A percentile compares a stretch with the other conserved stretches of the same genome.
Evolutionary conservation across 495 filamentous ascomycete genomes (phyloP).

Genomic region (Penicillium maclennaniae): DNA sequence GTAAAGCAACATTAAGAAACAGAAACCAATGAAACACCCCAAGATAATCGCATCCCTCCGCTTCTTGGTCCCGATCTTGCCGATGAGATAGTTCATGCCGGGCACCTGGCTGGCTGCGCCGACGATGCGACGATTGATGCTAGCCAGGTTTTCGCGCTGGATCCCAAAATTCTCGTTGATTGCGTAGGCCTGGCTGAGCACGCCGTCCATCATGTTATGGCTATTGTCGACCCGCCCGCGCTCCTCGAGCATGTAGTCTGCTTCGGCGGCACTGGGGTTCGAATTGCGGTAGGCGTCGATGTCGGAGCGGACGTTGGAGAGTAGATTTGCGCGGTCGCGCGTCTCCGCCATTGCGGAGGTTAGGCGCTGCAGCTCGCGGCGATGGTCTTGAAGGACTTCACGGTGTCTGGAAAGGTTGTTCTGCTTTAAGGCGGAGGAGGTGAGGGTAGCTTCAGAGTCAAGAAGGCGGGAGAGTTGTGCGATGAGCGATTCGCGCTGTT

Average conservation of each 20-base stretch:
- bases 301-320: slow-evolving; percentile 84
- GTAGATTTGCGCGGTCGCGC: slow-evolving; percentile 85
- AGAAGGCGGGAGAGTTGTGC: slow-evolving; percentile 82
- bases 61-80: slow-evolving; percentile 92
- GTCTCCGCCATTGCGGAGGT: slow-evolving; percentile 62
- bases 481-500: slow-evolving; percentile 76
- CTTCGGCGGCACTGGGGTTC: slow-evolving; percentile 77
- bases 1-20: slow-evolving; percentile 81
- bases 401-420: slow-evolving; percentile 91
- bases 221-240: slow-evolving; percentile 77
- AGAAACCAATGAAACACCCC: slow-evolving; percentile 83
- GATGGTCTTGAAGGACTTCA: slow-evolving; percentile 83
- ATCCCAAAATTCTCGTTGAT: slow-evolving; percentile 87
- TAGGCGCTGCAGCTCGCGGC: slow-evolving; percentile 73
- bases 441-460: slow-evolving; percentile 87
- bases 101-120: slow-evolving; percentile 85
- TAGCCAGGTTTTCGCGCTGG: slow-evolving; percentile 81
- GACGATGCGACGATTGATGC: slow-evolving; percentile 84
- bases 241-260: slow-evolving; percentile 97
- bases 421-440: slow-evolving; percentile 86
- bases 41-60: slow-evolving; percentile 92
- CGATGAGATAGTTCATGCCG: slow-evolving; percentile 89
- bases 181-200: slow-evolving; percentile 94
- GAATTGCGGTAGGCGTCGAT: slow-evolving; percentile 81
- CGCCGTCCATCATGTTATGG: slow-evolving; percentile 81